Base-by-base conservation (phyloP, 2,329 filamentous ascomycete species). In the Raffaelea arxii region DNA sequence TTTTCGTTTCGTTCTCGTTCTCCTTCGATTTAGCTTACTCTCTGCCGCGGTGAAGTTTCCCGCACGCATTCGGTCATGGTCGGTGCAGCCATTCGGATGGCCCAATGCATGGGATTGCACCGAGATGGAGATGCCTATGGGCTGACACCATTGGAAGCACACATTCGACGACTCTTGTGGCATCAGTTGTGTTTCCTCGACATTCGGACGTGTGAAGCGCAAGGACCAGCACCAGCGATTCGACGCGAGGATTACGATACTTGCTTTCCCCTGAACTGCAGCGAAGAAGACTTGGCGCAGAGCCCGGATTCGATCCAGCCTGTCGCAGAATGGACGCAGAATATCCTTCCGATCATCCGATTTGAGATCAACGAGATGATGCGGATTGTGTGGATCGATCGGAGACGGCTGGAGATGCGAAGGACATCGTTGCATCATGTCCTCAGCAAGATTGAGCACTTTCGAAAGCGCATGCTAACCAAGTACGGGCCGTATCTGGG, bases 141-240 rank as follows among this genome's bases (percentile, higher is more conserved):
- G 2, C 71, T 84, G 47, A 76, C 72, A 3, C 74, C 84, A 0
- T 65, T 87, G 3, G 84, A 89, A 54, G 80, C 78, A 1, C 83
- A 89, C 45, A 70, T 87, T 3, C 77, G 84, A 12, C 77, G 84
- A 4, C 65, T 88, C 35, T 70, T 88, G 27, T 89, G 84, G 85
- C 81, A 87, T 58, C 84, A 89, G 55, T 70, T 90, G 19, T 87
- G 82, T 61, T 86, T 86, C 58, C 69, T 90, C 9, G 85, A 89
- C 58, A 75, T 87, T 47, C 72, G 83, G 35, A 87, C 84, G 1
- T 85, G 79, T 56, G 84, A 89, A 62, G 77, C 80, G 2, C 84
- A 86, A 51, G 85, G 84, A 0, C 84, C 84, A 9, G 72, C 80
- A 22, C 82, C 82, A 1, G 74, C 78, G 44, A 86, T 89, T 46